Conservation (phyloP, 805 yeast species). For the Kodamaea leandrae region DNA sequence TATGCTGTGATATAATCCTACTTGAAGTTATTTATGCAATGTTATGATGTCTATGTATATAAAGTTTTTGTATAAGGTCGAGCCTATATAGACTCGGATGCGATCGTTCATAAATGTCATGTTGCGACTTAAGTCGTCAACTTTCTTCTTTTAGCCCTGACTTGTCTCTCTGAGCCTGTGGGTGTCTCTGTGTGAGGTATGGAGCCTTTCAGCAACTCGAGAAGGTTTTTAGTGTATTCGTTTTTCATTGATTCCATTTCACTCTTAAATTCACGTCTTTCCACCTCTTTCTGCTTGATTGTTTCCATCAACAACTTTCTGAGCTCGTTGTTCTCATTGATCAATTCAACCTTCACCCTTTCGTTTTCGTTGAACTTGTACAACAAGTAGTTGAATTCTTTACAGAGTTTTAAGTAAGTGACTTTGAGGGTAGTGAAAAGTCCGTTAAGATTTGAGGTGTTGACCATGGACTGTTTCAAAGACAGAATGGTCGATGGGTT, state of each 20-base stretch:
- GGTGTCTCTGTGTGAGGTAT: too few relatives aligned
- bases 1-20: too few relatives aligned
- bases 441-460: conserved; percentile 23
- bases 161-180: too few relatives aligned
- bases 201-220: conserved; percentile 1
- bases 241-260: conserved; percentile 6
- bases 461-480: conserved; percentile 17
- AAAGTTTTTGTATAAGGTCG: too few relatives aligned
- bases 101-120: too few relatives aligned
- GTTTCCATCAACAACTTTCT: conserved; percentile 27
- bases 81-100: too few relatives aligned
- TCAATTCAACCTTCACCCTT: conserved; percentile 30
- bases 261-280: conserved; percentile 12
- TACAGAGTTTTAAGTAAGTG: conserved; percentile 37
- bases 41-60: too few relatives aligned
- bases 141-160: background rate
- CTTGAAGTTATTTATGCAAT: too few relatives aligned
- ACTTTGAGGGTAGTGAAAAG: conserved; percentile 33
- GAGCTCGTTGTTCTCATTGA: conserved; percentile 36
- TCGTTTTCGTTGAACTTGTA: conserved; percentile 38
- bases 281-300: conserved; percentile 25
- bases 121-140: background rate
- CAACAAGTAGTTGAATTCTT: conserved; percentile 36
- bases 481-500: conserved; percentile 12
- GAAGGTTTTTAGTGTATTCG: background rate